Base-by-base conservation (phyloP, 129 eudicot species). In the Escallonia rubra region DNA sequence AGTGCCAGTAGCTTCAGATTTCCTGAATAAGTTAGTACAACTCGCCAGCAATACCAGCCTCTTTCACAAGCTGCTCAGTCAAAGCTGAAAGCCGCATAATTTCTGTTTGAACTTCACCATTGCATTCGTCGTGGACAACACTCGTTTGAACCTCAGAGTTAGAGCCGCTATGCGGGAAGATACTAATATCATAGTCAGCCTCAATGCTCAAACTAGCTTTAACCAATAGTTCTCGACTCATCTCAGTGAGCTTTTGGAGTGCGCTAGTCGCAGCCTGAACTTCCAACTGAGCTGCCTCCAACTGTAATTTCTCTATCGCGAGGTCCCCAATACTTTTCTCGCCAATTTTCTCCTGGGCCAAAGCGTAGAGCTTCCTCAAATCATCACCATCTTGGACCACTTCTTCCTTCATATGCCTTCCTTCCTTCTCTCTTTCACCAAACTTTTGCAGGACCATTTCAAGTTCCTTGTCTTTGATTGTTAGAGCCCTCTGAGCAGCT, bases 201-300 rank as follows among this genome's bases (percentile, higher is more conserved):
- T 84, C 78, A 15, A 78, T 64, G 72, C 76, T 77, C 71, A 77
- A 65, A 76, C 79, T 76, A 72, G 92, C 84, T 46, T 82, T 72
- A 62, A 65, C 66, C 38, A 89, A 61, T 76, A 89, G 95, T 64
- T 82, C 83, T 44, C 86, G 51, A 69, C 95, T 86, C 89, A 93
- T 78, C 56, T 86, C 92, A 15, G 85, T 67, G 34, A 89, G 80
- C 51, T 82, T 89, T 8, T 79, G 79, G 2, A 93, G 83, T 14
- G 95, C 92, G 64, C 59, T 82, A 1, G 90, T 86, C 64, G 96
- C 98, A 57, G 95, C 95, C 74, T 89, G 92, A 58, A 84, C 81
- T 78, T 93, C 91, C 56, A 93, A 78, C 71, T 84, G 85, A 69
- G 96, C 96, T 60, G 87, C 98, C 76, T 89, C 98, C 60, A 92